These are phyloP conservation scores for Cryptosporidium viatorum DNA, from an alignment of 169 alveolate species.

Conservation along the genomic window DNA sequence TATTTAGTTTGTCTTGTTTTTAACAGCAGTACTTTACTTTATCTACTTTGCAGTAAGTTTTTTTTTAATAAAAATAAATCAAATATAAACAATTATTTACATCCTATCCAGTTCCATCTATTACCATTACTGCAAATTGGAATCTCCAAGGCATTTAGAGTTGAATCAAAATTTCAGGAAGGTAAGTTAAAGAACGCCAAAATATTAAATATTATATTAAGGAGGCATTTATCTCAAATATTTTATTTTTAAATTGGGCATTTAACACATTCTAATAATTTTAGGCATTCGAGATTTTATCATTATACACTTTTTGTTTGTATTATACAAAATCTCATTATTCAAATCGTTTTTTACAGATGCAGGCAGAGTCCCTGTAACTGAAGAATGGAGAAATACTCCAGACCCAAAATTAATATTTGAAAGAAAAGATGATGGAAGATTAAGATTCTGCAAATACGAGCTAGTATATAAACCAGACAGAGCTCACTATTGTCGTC, in stretches of 20 bases:
- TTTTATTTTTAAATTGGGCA: neutral
- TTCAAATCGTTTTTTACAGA: slow-evolving; percentile 63
- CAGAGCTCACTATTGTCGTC: slow-evolving; percentile 71
- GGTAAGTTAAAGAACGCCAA: slow-evolving; percentile 8
- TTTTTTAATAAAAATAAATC: neutral
- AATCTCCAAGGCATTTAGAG: slow-evolving; percentile 35
- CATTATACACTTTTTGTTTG: slow-evolving; percentile 32
- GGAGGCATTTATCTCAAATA: too few species aligned
- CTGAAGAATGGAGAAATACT: slow-evolving; percentile 75
- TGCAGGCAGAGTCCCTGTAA: slow-evolving; percentile 70
- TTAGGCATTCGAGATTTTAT: slow-evolving; percentile 55
- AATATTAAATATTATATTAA: too few species aligned
- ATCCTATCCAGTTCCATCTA: slow-evolving; percentile 32
- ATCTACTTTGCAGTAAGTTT: slow-evolving; percentile 70
- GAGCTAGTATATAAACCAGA: slow-evolving; percentile 73
- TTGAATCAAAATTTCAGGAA: slow-evolving; percentile 57
- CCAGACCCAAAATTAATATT: slow-evolving; percentile 62
- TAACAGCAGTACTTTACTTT: slow-evolving; percentile 58
- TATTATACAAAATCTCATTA: slow-evolving; percentile 43
- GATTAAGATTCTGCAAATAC: slow-evolving; percentile 74
- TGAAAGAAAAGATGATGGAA: slow-evolving; percentile 73
- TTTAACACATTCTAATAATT: neutral
- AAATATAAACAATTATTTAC: too few species aligned
- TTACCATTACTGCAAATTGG: slow-evolving; percentile 63
- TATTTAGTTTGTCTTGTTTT: slow-evolving; percentile 42